Base-by-base conservation (phyloP, 345 rosid species). In the Atalantia buxifolia region DNA sequence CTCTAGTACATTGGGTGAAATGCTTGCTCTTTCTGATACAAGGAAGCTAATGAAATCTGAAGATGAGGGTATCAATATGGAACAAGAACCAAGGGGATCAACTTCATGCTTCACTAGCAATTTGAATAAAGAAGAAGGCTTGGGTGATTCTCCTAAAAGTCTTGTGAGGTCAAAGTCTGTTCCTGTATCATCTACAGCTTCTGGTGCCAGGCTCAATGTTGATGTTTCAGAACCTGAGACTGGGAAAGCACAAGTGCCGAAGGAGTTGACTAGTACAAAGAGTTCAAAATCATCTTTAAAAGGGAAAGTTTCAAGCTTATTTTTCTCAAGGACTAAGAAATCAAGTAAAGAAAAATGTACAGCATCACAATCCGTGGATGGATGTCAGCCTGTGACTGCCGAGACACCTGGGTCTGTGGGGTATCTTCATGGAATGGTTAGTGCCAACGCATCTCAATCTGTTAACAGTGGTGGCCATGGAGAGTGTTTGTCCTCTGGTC, bases 1-100 rank as follows among this genome's bases (percentile, higher is more conserved):
- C 83, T 94, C 98, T 66, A 92, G 90, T 48, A 93, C 97, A 27
- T 82, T 94, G 78, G 98, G 99, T 8, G 98, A 94, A 83, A 94
- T 97, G 98, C 99, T 96, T 88, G 88, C 95, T 30, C 92, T 97
- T 45, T 88, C 91, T 61, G 93, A 90, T 81, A 69, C 84, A 5
- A 91, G 83, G 83, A 84, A 84, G 66, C 78, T 83, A 19, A 71
- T 66, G 42, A 83, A 65, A 77, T 74, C 81, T 66, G 89, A 84
- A 71, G 91, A 83, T 65, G 88, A 79, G 82, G 79, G 24, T 76
- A 72, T 25, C 62, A 83, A 71, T 33, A 83, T 73, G 75, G 87
- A 82, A 63, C 89, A 81, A 78, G 88, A 88, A 80, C 74, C 78
- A 5, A 84, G 84, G 82, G 86, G 82, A 72, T 89, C 97, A 35